Evolutionary conservation across 495 filamentous ascomycete species (phyloP), one percentile per base, ranked within the genome.

Genomic region (Aspergillus cristatus): DNA sequence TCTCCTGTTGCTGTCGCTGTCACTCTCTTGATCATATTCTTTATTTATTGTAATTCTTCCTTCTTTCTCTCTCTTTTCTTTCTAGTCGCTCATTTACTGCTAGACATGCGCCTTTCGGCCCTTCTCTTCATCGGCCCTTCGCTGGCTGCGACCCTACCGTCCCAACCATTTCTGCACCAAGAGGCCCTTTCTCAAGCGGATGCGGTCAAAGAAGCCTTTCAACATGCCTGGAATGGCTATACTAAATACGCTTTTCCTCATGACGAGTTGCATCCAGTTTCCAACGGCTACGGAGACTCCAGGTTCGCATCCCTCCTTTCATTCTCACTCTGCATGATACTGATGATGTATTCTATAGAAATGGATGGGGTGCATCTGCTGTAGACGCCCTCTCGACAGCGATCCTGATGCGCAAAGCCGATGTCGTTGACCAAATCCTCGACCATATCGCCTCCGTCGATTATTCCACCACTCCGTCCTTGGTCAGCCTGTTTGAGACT

Each of bases 341-440:
- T 24, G 20, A 24, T 24, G 8, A 24, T n/a, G 8, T 24, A 8
- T 4, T 24, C 8, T 34, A 32, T 36, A 86, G 86, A 40, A 91
- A 90, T 52, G 81, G 80, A 43, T 94, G 87, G 87, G 87, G 87
- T 8, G 86, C 87, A 29, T 82, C 75, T 28, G 84, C 86, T 5
- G 72, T 91, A 11, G 87, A 94, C 61, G 86, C 85, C 10, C 62
- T 94, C 20, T 82, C 75, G 40, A 94, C 87, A 0, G 86, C 86
- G 0, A 58, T 86, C 28, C 61, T 94, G 7, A 93, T 93, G 85
- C 66, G 67, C 29, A 71, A 85, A 15, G 60, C 65, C 13, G 68
- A 80, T 26, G 75, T 82, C 24, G 76, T 91, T 24, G 63, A 74
- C 14, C 62, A 75, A 20, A 86, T 91, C 32, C 50, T 93, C 3